phyloP scores from a whole-genome alignment of 2,329 filamentous ascomycete genomes.

The Microdochium bolleyi region DNA sequence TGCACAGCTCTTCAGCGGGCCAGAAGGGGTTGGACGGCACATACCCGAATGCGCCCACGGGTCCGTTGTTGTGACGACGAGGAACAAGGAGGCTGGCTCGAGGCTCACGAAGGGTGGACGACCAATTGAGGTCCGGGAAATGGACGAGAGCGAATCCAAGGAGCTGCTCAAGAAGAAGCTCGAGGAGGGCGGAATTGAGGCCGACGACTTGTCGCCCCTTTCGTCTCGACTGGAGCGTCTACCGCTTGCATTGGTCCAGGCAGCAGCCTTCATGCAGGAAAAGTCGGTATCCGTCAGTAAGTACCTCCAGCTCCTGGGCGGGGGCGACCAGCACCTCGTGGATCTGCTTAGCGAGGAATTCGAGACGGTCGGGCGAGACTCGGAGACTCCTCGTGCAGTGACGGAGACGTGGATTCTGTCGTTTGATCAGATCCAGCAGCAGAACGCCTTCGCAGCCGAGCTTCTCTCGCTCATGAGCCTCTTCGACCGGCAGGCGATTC shows the following conservation, averaged over 20 bases:
- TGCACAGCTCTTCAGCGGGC: too few species aligned
- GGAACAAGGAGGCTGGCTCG: too few species aligned
- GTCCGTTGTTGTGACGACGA: too few species aligned
- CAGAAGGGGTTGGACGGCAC: too few species aligned
- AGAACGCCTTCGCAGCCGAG: constrained; percentile 14
- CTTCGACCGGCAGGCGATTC: constrained; percentile 20
- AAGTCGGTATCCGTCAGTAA: constrained; percentile 11
- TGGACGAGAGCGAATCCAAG: constrained; percentile 14
- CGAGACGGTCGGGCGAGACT: constrained; percentile 18
- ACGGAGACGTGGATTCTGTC: constrained; percentile 23
- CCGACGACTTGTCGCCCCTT: constrained; percentile 6
- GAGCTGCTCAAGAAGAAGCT: constrained; percentile 13
- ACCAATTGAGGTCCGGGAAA: constrained; percentile 18
- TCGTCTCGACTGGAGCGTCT: constrained; percentile 18
- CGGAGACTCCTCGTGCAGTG: constrained; percentile 14
- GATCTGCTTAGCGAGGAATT: constrained; percentile 20
- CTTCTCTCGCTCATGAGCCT: constrained; percentile 23
- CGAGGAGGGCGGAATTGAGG: background rate
- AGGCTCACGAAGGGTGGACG: too few species aligned
- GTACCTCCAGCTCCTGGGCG: constrained; percentile 19
- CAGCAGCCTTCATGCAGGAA: constrained; percentile 23
- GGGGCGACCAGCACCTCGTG: constrained; percentile 10
- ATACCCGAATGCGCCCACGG: too few species aligned
- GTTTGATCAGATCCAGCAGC: constrained; percentile 21
- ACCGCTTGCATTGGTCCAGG: constrained; percentile 25